These are phyloP conservation scores for Diaporthe eres DNA, from an alignment of 2,329 filamentous ascomycete genomes.

Conservation along the genomic window DNA sequence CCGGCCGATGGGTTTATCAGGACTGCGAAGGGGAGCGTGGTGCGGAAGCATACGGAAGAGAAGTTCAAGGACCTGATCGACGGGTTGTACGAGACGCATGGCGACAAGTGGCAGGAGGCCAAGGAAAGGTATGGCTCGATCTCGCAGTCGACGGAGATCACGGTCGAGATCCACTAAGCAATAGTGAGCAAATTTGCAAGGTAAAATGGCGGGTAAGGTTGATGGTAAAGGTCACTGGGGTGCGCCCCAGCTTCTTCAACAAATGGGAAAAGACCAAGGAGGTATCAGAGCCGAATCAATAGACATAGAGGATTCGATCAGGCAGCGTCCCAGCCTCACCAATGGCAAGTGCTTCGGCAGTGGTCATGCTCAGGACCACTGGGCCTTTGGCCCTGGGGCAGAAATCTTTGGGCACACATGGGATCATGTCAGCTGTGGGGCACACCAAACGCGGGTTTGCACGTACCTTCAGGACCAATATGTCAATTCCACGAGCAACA, in stretches of 20 bases:
- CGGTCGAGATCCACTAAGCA: conserved; percentile 32
- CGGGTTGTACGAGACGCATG: conserved; percentile 40
- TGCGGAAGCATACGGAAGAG: conserved; percentile 40
- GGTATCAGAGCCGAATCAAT: too few species aligned
- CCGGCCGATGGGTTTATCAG: conserved; percentile 39
- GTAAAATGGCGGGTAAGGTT: not conserved
- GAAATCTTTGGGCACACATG: not conserved
- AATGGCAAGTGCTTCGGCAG: not conserved
- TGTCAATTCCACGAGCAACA: too few species aligned
- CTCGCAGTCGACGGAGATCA: conserved; percentile 39
- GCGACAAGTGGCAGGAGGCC: conserved; percentile 44
- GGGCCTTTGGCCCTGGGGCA: not conserved
- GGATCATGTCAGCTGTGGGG: too few species aligned
- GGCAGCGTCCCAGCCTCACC: not conserved
- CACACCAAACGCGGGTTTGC: not conserved
- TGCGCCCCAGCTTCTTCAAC: too few species aligned
- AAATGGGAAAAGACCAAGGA: not conserved
- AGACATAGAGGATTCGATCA: not conserved
- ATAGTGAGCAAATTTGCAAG: not conserved
- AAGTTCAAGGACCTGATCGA: conserved; percentile 40
- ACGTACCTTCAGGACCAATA: too few species aligned
- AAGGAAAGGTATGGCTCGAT: conserved; percentile 42
- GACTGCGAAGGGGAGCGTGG: conserved; percentile 44
- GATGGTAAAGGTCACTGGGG: not conserved
- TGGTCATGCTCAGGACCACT: too few species aligned